phyloP scores from a whole-genome alignment of 2,329 filamentous ascomycete species.

The Colletotrichum lindemuthianum region DNA sequence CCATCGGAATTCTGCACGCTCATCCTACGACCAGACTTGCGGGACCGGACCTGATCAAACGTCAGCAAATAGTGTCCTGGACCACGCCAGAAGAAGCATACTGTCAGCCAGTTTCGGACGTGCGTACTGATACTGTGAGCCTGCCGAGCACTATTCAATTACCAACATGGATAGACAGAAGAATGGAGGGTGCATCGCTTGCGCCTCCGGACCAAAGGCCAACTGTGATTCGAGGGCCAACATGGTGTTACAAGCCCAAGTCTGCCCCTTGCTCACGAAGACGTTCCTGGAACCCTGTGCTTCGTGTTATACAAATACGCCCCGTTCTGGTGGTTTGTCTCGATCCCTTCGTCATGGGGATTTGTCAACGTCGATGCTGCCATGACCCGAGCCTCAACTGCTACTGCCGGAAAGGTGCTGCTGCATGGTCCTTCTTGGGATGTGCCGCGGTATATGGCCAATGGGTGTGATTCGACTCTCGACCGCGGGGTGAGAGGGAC shows the following conservation, averaged over 20 bases:
- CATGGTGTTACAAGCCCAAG: slow-evolving; percentile 3
- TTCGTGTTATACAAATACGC: background rate
- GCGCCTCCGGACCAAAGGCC: background rate
- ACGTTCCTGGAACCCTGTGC: background rate
- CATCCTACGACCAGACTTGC: background rate
- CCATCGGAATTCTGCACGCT: background rate
- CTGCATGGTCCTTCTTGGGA: background rate
- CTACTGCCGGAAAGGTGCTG: background rate
- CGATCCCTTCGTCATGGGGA: background rate
- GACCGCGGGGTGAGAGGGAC: slow-evolving; percentile 1
- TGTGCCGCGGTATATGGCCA: background rate
- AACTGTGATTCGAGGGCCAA: background rate
- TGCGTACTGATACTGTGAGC: slow-evolving; percentile 7
- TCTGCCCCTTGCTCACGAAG: slow-evolving; percentile 3
- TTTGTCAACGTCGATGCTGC: background rate
- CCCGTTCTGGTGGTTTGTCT: background rate
- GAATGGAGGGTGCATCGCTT: slow-evolving; percentile 2
- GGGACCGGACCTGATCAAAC: background rate
- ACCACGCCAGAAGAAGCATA: background rate
- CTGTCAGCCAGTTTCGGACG: background rate
- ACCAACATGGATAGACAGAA: background rate
- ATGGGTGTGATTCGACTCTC: slow-evolving; percentile 5
- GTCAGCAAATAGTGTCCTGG: background rate
- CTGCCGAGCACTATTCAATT: background rate
- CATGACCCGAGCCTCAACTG: slow-evolving; percentile 1